A percentile compares a stretch with the other conserved stretches of the same genome.
phyloP scores from a whole-genome alignment of 495 filamentous ascomycete genomes.

The Aspergillus ellipticus region DNA sequence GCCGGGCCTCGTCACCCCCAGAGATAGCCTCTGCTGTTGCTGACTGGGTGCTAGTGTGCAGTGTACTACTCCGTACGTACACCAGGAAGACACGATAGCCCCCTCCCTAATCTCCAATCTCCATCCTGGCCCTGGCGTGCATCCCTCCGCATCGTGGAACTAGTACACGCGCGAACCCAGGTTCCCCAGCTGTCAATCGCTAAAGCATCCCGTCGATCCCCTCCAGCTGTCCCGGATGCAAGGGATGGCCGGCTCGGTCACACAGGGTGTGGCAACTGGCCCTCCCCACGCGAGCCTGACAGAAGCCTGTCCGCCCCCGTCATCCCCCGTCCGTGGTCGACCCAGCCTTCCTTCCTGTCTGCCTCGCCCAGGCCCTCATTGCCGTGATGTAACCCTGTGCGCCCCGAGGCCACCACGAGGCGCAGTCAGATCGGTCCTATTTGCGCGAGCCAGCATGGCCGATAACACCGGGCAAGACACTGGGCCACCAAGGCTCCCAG shows the following conservation, averaged over 20 bases:
- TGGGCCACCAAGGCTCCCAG: not conserved
- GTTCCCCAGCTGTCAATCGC: not conserved
- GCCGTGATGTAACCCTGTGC: not conserved
- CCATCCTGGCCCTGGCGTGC: conserved; percentile 29
- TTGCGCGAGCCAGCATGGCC: not conserved
- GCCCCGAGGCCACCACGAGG: not conserved
- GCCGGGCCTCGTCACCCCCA: no score
- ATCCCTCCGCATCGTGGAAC: conserved; percentile 13
- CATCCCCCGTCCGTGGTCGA: not conserved
- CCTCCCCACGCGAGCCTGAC: not conserved
- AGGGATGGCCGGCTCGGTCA: not conserved
- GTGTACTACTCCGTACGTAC: no score
- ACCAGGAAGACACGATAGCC: no score
- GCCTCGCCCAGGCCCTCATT: not conserved
- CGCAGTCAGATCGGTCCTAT: not conserved
- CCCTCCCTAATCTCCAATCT: conserved; percentile 21
- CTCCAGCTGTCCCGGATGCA: not conserved
- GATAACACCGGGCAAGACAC: not conserved
- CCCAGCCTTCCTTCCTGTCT: not conserved
- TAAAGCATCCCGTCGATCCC: not conserved
- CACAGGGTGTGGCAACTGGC: no score
- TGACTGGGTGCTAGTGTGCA: no score
- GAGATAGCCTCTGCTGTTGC: no score
- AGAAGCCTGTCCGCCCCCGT: not conserved
- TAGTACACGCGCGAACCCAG: not conserved